A percentile compares a stretch with the other conserved stretches of the same genome.
Conservation (phyloP, 2,329 filamentous ascomycete species). For the Ceratocystis diversiconidia region DNA sequence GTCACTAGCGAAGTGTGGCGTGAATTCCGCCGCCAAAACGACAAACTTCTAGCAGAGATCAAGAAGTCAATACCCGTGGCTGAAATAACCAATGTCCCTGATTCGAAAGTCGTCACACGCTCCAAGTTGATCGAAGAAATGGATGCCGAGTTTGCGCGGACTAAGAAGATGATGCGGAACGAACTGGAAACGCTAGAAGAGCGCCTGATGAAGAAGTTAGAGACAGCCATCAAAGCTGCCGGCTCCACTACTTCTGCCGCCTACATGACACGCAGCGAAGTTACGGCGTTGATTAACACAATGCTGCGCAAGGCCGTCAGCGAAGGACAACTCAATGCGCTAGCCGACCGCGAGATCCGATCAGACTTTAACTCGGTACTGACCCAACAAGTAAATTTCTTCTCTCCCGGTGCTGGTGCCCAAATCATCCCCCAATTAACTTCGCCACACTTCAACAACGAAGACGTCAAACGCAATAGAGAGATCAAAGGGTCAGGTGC, state of each 20-base stretch:
- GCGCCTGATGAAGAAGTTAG: constrained; percentile 25
- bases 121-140: constrained; percentile 36
- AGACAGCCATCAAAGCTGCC: constrained; percentile 17
- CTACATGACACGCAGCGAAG: constrained; percentile 29
- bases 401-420: constrained; percentile 52
- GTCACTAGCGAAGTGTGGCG: constrained; percentile 26
- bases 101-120: constrained; percentile 30
- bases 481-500: constrained; percentile 13
- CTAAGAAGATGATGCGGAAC: constrained; percentile 28
- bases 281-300: constrained; percentile 29
- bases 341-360: constrained; percentile 34
- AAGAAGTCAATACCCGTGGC: constrained; percentile 22
- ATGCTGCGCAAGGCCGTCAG: constrained; percentile 32
- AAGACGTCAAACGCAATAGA: constrained; percentile 16
- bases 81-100: constrained; percentile 13
- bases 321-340: constrained; percentile 33
- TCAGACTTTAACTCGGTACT: constrained; percentile 32
- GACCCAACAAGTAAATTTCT: constrained; percentile 55
- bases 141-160: constrained; percentile 27
- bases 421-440: constrained; percentile 44
- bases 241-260: constrained; percentile 18
- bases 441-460: constrained; percentile 38
- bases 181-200: constrained; percentile 28
- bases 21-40: constrained; percentile 23
- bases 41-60: constrained; percentile 26